A percentile compares a stretch with the other conserved stretches of the same genome.
phyloP scores from a whole-genome alignment of 1,284 basidiomycete genomes.

The Cerioporus squamosus region DNA sequence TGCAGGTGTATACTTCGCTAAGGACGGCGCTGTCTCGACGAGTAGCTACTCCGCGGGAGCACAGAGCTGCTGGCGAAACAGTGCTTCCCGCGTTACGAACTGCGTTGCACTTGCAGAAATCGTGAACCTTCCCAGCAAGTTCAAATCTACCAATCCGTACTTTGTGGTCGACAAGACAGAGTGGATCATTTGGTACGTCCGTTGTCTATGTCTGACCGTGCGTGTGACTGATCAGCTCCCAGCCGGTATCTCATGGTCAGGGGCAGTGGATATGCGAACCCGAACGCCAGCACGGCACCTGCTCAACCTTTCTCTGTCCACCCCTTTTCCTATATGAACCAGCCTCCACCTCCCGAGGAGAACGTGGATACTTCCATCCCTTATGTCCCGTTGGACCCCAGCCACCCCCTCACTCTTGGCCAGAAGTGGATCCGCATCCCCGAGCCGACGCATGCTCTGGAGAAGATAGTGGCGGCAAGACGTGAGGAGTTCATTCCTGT shows the following conservation, averaged over 20 bases:
- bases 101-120: slow-evolving; percentile 64
- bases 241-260: slow-evolving; percentile 70
- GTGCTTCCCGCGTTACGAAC: slow-evolving; percentile 42
- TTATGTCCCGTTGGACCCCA: slow-evolving; percentile 47
- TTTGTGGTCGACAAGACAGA: slow-evolving; percentile 62
- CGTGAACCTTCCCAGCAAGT: slow-evolving; percentile 56
- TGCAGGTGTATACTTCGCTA: slow-evolving; percentile 66
- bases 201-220: neutral
- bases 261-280: neutral
- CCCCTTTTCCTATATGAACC: no score
- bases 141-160: slow-evolving; percentile 51
- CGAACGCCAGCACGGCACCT: neutral
- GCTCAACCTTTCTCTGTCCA: neutral
- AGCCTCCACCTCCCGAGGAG: neutral
- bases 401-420: slow-evolving; percentile 25
- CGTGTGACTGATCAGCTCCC: neutral
- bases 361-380: slow-evolving; percentile 32
- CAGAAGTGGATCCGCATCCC: slow-evolving; percentile 50
- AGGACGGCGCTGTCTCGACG: slow-evolving; percentile 54
- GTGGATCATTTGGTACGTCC: slow-evolving; percentile 65
- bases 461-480: slow-evolving; percentile 47
- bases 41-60: slow-evolving; percentile 42
- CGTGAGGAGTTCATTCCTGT: slow-evolving; percentile 41
- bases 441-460: slow-evolving; percentile 54
- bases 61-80: slow-evolving; percentile 50